These are phyloP conservation scores for Suhomyces sp. DNA, from an alignment of 805 yeast genomes.

Conservation along the genomic window DNA sequence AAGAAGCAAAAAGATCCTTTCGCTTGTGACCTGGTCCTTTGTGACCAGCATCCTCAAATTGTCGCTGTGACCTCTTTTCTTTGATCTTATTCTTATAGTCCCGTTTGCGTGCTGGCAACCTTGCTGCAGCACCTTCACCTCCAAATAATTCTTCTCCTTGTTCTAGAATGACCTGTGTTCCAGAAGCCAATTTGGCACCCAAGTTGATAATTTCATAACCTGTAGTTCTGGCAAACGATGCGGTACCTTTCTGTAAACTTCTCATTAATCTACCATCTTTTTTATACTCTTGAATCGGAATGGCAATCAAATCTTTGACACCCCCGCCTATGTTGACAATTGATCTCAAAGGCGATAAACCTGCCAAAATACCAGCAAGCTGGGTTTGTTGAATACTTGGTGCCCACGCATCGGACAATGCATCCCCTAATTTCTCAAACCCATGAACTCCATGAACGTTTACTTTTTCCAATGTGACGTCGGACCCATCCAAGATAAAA, in stretches of 20 bases:
- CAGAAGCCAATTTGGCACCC: constrained; percentile 84
- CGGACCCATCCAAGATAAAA: constrained; percentile 85
- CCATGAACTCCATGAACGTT: constrained; percentile 78
- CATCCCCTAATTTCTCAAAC: constrained; percentile 53
- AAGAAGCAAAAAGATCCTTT: constrained; percentile 19
- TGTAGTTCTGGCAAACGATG: constrained; percentile 71
- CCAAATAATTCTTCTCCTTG: constrained; percentile 77
- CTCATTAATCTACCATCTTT: constrained; percentile 69
- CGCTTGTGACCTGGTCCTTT: neutral
- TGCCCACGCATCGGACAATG: constrained; percentile 73
- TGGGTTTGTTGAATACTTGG: constrained; percentile 87
- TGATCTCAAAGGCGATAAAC: constrained; percentile 78
- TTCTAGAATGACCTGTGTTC: constrained; percentile 80
- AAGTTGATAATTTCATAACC: constrained; percentile 76
- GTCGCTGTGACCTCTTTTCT: neutral
- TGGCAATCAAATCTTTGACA: constrained; percentile 65
- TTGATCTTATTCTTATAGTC: neutral
- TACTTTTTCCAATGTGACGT: constrained; percentile 59
- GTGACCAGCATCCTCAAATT: neutral
- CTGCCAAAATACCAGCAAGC: constrained; percentile 75
- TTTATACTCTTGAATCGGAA: constrained; percentile 72
- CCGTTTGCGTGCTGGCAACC: constrained; percentile 19
- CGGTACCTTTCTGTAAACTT: constrained; percentile 73
- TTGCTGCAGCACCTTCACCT: constrained; percentile 62
- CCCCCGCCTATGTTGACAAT: constrained; percentile 78